Conservation (phyloP, 768 basidiomycete genomes). For the Termitomyces sp. region DNA sequence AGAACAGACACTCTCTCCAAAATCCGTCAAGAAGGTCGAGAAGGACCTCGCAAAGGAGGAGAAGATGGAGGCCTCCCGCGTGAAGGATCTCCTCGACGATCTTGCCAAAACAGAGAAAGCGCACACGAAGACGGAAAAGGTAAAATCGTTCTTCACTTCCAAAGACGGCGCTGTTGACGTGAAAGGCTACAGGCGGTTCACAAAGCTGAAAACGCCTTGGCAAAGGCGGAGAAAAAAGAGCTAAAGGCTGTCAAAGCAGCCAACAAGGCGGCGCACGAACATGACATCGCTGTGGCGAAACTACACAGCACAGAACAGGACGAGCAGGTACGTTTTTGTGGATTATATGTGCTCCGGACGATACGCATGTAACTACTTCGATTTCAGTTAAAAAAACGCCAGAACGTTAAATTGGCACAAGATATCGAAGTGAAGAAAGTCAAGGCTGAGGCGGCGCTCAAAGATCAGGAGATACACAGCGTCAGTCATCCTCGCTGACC, state of each 20-base stretch:
- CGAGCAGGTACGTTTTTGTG: slow-evolving; percentile 27
- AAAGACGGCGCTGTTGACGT: neutral
- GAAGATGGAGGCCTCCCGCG: slow-evolving; percentile 8
- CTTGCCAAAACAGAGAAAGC: slow-evolving; percentile 10
- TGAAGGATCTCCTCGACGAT: slow-evolving; percentile 9
- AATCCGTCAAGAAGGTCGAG: slow-evolving; percentile 8
- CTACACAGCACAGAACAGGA: slow-evolving; percentile 37
- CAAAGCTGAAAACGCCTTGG: slow-evolving; percentile 8
- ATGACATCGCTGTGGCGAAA: slow-evolving; percentile 41
- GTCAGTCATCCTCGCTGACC: neutral
- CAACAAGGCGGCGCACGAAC: slow-evolving; percentile 47
- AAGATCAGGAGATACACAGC: neutral
- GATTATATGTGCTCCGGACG: neutral
- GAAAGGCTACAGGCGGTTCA: slow-evolving; percentile 2
- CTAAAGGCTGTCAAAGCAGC: slow-evolving; percentile 43
- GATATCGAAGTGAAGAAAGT: neutral
- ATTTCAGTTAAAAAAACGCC: slow-evolving; percentile 6
- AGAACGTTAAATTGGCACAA: slow-evolving; percentile 1
- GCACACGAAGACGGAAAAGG: slow-evolving; percentile 7
- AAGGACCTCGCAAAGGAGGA: slow-evolving; percentile 11
- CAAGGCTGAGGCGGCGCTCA: neutral
- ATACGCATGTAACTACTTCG: neutral
- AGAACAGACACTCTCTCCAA: neutral
- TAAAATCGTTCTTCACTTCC: neutral
- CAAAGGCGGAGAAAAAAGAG: slow-evolving; percentile 45